phyloP scores from a whole-genome alignment of 345 rosid species.

The Eucalyptus decipiens region DNA sequence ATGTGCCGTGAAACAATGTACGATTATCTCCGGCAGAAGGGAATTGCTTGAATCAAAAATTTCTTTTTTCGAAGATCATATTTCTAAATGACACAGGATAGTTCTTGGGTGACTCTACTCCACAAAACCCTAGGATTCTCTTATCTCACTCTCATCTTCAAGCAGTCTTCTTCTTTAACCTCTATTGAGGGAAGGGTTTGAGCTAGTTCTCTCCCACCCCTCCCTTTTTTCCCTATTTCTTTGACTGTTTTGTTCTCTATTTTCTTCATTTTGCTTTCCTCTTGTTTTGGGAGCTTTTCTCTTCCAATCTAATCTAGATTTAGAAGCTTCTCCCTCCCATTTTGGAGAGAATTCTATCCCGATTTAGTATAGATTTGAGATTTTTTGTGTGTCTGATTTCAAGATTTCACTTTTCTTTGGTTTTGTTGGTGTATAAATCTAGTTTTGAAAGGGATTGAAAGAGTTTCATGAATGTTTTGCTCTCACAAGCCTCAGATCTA shows the following conservation, averaged over 20 bases:
- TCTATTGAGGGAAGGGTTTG: background rate
- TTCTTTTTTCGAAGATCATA: background rate
- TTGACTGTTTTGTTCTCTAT: background rate
- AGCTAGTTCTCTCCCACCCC: background rate
- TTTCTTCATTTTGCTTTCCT: too few relatives aligned
- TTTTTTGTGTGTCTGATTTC: too few relatives aligned
- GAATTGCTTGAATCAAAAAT: background rate
- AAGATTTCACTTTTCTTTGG: accelerated
- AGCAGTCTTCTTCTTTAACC: background rate
- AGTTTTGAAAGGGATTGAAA: background rate
- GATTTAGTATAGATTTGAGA: background rate
- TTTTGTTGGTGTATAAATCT: too few relatives aligned
- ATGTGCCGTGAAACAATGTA: background rate
- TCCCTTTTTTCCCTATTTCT: background rate
- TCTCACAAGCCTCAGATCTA: background rate
- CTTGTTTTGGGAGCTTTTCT: background rate
- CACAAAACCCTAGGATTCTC: background rate
- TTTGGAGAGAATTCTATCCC: background rate
- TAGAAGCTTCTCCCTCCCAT: background rate
- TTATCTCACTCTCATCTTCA: background rate
- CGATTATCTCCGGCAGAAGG: background rate
- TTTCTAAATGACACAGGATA: background rate
- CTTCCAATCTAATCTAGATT: background rate
- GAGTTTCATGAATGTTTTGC: background rate
- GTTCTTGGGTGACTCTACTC: background rate